Evolutionary conservation across 805 yeast genomes (phyloP).

Genomic region (Wickerhamomyces rabaulensis): DNA sequence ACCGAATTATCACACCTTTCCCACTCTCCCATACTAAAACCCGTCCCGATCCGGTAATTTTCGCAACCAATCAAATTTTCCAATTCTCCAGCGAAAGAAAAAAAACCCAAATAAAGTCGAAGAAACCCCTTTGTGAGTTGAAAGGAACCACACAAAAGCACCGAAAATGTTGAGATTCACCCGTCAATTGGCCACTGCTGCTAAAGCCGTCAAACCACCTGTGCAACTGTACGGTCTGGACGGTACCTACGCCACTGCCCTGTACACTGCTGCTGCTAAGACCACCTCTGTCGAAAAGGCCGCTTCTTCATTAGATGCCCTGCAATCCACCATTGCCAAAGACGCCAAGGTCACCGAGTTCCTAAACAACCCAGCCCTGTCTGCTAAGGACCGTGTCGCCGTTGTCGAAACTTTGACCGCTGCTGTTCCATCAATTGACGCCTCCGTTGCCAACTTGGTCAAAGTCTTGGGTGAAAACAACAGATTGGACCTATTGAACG

Average conservation of each 20-base stretch:
- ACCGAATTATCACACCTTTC: too few relatives aligned
- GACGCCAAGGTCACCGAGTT: constrained; percentile 61
- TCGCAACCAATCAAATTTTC: background rate
- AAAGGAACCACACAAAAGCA: background rate
- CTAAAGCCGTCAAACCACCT: constrained; percentile 70
- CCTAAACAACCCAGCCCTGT: constrained; percentile 79
- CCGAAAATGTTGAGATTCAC: constrained; percentile 11
- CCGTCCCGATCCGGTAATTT: background rate
- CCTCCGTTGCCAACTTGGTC: constrained; percentile 74
- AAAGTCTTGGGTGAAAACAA: constrained; percentile 88
- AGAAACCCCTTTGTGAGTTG: background rate
- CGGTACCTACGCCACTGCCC: constrained; percentile 95
- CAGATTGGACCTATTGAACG: constrained; percentile 69
- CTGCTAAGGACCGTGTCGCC: constrained; percentile 64
- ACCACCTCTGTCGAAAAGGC: constrained; percentile 71
- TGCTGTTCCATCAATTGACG: constrained; percentile 48
- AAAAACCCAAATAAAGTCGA: background rate
- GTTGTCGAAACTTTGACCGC: constrained; percentile 57
- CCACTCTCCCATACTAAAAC: too few relatives aligned
- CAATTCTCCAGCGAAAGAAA: background rate
- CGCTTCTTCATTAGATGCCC: constrained; percentile 53
- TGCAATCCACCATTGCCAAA: constrained; percentile 47
- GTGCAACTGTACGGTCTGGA: constrained; percentile 92
- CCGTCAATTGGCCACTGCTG: constrained; percentile 72
- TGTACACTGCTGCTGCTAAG: constrained; percentile 87